Evolutionary conservation across 1,284 basidiomycete species (phyloP).

Genomic region (Naganishia sp.): DNA sequence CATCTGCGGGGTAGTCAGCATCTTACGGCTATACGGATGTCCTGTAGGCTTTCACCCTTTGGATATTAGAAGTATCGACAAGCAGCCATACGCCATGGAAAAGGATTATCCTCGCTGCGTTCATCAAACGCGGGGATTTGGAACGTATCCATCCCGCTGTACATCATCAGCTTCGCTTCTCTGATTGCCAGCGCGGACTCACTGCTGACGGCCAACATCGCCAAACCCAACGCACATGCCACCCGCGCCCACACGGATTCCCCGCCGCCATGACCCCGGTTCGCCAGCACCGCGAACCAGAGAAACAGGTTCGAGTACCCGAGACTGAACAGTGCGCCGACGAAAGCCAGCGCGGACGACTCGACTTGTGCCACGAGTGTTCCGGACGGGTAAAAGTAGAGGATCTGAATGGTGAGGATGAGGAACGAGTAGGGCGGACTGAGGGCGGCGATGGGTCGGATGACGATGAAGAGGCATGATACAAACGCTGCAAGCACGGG

Average conservation of each 20-base stretch:
- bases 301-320: slow-evolving; percentile 40
- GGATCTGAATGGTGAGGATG: slow-evolving; percentile 46
- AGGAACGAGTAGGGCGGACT: slow-evolving; percentile 51
- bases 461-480: slow-evolving; percentile 45
- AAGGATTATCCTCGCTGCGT: slow-evolving; percentile 46
- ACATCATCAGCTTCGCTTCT: neutral
- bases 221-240: slow-evolving; percentile 46
- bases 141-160: slow-evolving; percentile 48
- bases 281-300: slow-evolving; percentile 42
- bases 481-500: slow-evolving; percentile 45
- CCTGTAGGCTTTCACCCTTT: slow-evolving; percentile 34
- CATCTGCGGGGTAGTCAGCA: slow-evolving; percentile 25
- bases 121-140: slow-evolving; percentile 44
- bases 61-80: slow-evolving; percentile 43
- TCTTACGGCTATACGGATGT: neutral
- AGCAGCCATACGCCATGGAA: slow-evolving; percentile 52
- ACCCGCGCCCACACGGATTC: slow-evolving; percentile 42
- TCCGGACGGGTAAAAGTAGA: slow-evolving; percentile 54
- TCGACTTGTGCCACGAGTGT: slow-evolving; percentile 49
- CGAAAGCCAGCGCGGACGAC: slow-evolving; percentile 41
- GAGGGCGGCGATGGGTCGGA: slow-evolving; percentile 41
- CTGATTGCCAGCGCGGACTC: slow-evolving; percentile 19
- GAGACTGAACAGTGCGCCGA: slow-evolving; percentile 44
- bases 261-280: slow-evolving; percentile 29
- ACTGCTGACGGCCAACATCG: slow-evolving; percentile 45